Evolutionary conservation across 805 yeast species (phyloP), one percentile per base, ranked within the genome.

Genomic region (Kuraishia cidri): DNA sequence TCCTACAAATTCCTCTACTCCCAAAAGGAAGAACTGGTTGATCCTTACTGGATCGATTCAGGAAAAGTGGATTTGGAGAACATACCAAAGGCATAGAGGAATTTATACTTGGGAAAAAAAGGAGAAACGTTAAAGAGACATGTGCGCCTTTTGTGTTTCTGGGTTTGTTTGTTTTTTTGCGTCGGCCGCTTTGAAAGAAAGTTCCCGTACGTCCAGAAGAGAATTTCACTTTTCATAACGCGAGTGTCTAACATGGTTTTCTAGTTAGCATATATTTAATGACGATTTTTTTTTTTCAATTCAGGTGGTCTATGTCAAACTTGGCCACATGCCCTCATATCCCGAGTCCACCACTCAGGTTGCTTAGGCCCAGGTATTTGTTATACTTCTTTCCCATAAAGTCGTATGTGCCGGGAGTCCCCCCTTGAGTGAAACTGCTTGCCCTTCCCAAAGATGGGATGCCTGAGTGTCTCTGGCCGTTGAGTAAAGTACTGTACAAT

Each of bases 1-100:
- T 79, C 92, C 28, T 92, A 86, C 53, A 83, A 83, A 54, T 78
- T 79, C 27, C 63, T 92, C 57, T 79, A 72, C 50, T 87, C 83
- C 40, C 85, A 81, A 39, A 73, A 72, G 45, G 77, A 74, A 21
- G 66, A 69, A 44, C 68, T 87, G 30, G 69, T 87, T n/a, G 90
- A 84, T 47, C 83, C 81, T 16, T 61, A 63, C 37, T 83, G 94
- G 94, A 52, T 79, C 26, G 75, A 72, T 38, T 60, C 69, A n/a
- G 85, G 84, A 6, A 76, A 69, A 50, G 74, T 78, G 14, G 66
- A 69, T 32, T 43, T 78, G 45, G 75, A 69, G 38, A 55, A 54
- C 48, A 34, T 34, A 25, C 37, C 37, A 5, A 34, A 28, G 23
- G 13, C 24, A 20, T 20, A n/a, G n/a, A n/a, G n/a, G n/a, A n/a